phyloP scores from a whole-genome alignment of 1,139 yeast genomes.

The Hyphopichia wangnamkhiaoensis region DNA sequence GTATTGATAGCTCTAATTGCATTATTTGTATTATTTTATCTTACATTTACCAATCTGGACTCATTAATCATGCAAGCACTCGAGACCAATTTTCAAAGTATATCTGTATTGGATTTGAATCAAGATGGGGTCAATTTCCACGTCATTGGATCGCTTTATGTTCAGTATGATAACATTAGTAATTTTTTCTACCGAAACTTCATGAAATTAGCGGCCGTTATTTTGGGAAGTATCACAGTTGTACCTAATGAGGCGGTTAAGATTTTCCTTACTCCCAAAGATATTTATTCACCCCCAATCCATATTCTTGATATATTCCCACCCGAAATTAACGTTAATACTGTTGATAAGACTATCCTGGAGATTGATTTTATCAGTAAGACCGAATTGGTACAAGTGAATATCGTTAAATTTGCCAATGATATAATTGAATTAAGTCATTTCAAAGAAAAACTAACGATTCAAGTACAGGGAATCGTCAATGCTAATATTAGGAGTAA shows the following conservation, averaged over 20 bases:
- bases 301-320: constrained; percentile 28
- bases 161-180: constrained; percentile 26
- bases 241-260: constrained; percentile 23
- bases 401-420: constrained; percentile 20
- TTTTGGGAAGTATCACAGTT: constrained; percentile 26
- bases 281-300: constrained; percentile 14
- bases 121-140: constrained; percentile 26
- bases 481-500: constrained; percentile 17
- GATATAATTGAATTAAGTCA: constrained; percentile 10
- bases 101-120: constrained; percentile 21
- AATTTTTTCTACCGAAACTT: constrained; percentile 21
- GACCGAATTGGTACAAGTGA: constrained; percentile 20
- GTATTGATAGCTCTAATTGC: constrained; percentile 15
- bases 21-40: constrained; percentile 16
- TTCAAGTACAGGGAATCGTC: constrained; percentile 22
- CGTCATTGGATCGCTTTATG: constrained; percentile 22
- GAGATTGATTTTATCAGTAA: constrained; percentile 27
- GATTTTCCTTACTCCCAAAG: constrained; percentile 21
- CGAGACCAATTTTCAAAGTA: constrained; percentile 18
- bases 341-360: constrained; percentile 22
- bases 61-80: constrained; percentile 17
- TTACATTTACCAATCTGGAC: constrained; percentile 17
- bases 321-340: constrained; percentile 24
- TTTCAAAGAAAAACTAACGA: constrained; percentile 11
- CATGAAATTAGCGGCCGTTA: constrained; percentile 19